phyloP scores from a whole-genome alignment of 2,329 filamentous ascomycete genomes.

The Grosmannia serpens region DNA sequence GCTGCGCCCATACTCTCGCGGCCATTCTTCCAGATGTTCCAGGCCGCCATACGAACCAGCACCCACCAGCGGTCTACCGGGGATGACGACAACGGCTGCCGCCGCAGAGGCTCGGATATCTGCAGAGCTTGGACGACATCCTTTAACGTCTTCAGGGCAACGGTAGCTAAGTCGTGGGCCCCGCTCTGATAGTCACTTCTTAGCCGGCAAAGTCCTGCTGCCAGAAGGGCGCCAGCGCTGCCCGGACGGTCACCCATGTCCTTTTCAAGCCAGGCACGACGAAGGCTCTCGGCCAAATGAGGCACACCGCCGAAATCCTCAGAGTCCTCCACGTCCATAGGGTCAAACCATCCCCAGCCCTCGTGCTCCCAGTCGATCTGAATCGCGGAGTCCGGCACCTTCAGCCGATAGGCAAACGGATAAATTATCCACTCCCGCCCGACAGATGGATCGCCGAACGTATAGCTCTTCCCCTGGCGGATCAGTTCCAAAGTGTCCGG shows the following conservation, averaged over 20 bases:
- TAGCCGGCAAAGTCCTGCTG: conserved; percentile 35
- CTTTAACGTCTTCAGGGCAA: conserved; percentile 37
- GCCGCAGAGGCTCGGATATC: not conserved
- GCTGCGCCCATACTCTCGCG: conserved; percentile 56
- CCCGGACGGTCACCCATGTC: conserved; percentile 26
- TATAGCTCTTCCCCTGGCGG: conserved; percentile 46
- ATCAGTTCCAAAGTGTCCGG: conserved; percentile 34
- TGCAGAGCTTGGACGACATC: conserved; percentile 29
- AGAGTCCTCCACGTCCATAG: conserved; percentile 33
- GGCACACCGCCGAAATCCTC: conserved; percentile 42
- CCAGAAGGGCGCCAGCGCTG: conserved; percentile 31
- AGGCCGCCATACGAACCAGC: conserved; percentile 41
- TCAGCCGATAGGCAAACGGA: conserved; percentile 48
- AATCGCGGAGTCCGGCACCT: conserved; percentile 32
- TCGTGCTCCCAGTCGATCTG: conserved; percentile 52
- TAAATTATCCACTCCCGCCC: conserved; percentile 50
- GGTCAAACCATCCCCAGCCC: conserved; percentile 44
- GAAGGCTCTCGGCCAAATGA: conserved; percentile 42
- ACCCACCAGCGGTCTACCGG: conserved; percentile 38
- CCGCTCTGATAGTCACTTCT: conserved; percentile 46
- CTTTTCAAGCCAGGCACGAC: conserved; percentile 47
- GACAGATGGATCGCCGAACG: conserved; percentile 40
- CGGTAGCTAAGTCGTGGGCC: conserved; percentile 44
- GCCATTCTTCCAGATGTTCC: conserved; percentile 54
- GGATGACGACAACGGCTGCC: not conserved